phyloP scores from a whole-genome alignment of 371 early-diverging fungal species.

The Zancudomyces culisetae region DNA sequence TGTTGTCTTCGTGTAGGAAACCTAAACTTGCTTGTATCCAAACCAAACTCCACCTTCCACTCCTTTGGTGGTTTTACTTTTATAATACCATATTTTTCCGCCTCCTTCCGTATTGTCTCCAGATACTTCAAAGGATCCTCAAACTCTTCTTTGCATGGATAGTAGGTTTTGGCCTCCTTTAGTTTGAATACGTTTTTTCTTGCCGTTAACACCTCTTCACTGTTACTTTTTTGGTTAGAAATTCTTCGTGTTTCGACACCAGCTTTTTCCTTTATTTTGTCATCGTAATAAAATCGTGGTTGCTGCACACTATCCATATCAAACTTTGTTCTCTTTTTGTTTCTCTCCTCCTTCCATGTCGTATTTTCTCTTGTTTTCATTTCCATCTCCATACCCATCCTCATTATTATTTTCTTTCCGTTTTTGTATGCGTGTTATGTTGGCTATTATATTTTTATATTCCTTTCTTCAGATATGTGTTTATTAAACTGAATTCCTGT shows the following conservation, averaged over 20 bases:
- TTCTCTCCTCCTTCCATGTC: background rate
- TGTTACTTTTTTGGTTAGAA: too few species aligned
- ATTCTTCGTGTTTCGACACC: background rate
- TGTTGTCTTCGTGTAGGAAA: constrained; percentile 78
- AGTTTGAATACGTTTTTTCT: constrained; percentile 33
- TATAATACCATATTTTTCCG: constrained; percentile 66
- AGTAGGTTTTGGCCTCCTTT: constrained; percentile 54
- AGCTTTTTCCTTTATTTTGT: background rate
- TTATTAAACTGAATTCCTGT: too few species aligned
- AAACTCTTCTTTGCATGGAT: constrained; percentile 72
- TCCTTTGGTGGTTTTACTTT: constrained; percentile 81
- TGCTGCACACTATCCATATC: background rate
- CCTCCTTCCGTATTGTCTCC: constrained; percentile 54
- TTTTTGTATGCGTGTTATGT: too few species aligned
- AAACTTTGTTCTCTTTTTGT: background rate
- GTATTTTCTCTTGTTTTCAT: too few species aligned
- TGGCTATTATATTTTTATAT: too few species aligned
- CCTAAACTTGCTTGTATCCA: constrained; percentile 70
- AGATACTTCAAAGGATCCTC: constrained; percentile 66
- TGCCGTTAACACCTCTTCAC: background rate
- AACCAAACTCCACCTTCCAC: constrained; percentile 64
- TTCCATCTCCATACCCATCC: too few species aligned
- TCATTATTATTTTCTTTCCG: too few species aligned
- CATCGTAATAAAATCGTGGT: background rate
- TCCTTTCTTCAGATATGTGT: too few species aligned